Percentiles rank a stretch among this genome's conserved stretches.
Evolutionary conservation across 179 eudicot genomes (phyloP).

Genomic region (Vitellaria paradoxa): DNA sequence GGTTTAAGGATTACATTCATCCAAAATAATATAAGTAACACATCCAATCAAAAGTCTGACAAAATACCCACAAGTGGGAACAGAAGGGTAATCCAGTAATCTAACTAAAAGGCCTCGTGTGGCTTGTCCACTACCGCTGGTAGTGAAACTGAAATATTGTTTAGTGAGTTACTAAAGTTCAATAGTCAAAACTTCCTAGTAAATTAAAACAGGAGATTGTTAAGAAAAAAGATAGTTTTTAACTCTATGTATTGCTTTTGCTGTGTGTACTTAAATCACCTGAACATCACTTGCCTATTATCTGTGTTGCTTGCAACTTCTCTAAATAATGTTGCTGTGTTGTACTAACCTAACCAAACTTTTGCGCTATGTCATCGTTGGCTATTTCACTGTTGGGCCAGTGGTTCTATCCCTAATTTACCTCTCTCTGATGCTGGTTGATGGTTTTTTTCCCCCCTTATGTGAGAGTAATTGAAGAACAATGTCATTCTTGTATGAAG

Average conservation of each 20-base stretch:
- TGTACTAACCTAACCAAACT: background rate
- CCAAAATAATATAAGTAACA: no score
- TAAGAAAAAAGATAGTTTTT: background rate
- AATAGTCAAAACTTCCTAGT: no score
- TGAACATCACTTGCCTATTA: background rate
- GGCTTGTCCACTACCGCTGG: no score
- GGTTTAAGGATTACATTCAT: no score
- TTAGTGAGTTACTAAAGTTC: no score
- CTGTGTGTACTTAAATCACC: background rate
- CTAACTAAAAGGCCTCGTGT: no score
- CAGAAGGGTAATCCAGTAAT: no score
- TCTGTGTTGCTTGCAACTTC: slow-evolving; percentile 4
- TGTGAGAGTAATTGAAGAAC: background rate
- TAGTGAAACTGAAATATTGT: no score
- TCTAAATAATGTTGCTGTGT: background rate
- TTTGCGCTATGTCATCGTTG: background rate
- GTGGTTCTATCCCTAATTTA: background rate
- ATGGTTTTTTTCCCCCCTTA: background rate
- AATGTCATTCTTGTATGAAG: slow-evolving; percentile 9
- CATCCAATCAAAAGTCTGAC: no score
- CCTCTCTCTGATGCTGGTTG: background rate
- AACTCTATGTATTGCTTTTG: background rate
- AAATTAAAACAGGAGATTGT: background rate
- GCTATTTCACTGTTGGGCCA: background rate
- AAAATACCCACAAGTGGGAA: no score